A percentile compares a stretch with the other conserved stretches of the same genome.
phyloP scores from a whole-genome alignment of 495 filamentous ascomycete species.

The Penicillium roqueforti region DNA sequence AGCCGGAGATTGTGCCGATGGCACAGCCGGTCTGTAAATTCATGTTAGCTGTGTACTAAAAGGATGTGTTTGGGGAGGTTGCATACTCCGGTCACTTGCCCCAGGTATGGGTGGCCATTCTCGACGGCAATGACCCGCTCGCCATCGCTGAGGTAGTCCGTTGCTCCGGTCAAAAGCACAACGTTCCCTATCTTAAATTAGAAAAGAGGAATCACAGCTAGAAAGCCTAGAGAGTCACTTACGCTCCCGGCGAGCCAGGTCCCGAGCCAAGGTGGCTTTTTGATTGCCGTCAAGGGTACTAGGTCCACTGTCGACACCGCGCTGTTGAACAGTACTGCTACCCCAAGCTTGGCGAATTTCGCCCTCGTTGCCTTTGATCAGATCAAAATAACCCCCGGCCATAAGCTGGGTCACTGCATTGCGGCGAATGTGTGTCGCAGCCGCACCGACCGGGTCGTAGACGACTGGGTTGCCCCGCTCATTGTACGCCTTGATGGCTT shows the following conservation, averaged over 20 bases:
- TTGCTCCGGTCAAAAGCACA: conserved; percentile 79
- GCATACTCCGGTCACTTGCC: conserved; percentile 70
- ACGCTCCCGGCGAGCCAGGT: conserved; percentile 62
- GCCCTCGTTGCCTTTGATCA: conserved; percentile 94
- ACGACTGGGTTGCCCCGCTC: conserved; percentile 65
- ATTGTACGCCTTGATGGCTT: conserved; percentile 76
- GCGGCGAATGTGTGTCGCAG: conserved; percentile 72
- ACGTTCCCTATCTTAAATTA: conserved; percentile 47
- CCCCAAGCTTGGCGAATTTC: conserved; percentile 74
- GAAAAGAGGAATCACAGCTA: neutral
- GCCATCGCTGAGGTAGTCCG: conserved; percentile 79
- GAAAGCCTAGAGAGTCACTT: conserved; percentile 10
- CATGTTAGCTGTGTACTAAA: conserved; percentile 5
- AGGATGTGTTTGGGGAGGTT: neutral
- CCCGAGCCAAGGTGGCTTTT: conserved; percentile 57
- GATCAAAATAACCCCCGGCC: conserved; percentile 67
- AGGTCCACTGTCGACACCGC: conserved; percentile 79
- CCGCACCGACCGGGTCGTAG: conserved; percentile 88
- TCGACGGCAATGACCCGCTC: conserved; percentile 56
- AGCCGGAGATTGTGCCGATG: conserved; percentile 75
- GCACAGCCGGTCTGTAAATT: conserved; percentile 65
- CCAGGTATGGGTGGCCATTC: conserved; percentile 76
- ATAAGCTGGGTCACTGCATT: conserved; percentile 69
- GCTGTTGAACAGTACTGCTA: conserved; percentile 56
- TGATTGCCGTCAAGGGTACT: conserved; percentile 51